Evolutionary conservation across 352 stramenopile species (phyloP).

Genomic region (Thalassiosira sp.): DNA sequence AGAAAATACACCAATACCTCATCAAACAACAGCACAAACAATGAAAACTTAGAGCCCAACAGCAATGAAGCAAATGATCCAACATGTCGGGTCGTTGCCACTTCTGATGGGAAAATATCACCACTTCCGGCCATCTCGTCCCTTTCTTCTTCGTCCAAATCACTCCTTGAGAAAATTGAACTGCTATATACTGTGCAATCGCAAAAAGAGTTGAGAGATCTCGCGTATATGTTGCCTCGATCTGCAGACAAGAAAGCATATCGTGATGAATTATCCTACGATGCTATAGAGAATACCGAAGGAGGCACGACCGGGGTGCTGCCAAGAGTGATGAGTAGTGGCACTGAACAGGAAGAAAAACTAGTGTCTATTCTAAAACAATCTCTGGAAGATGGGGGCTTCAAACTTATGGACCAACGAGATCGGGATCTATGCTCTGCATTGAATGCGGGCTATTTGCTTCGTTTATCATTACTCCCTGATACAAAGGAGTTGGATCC

Average conservation of each 20-base stretch:
- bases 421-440: constrained; percentile 79
- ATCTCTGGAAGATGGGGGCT: constrained; percentile 78
- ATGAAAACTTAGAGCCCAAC: background rate
- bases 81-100: constrained; percentile 43
- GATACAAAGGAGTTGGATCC: constrained; percentile 69
- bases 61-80: constrained; percentile 8
- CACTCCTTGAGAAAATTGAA: constrained; percentile 45
- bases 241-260: constrained; percentile 4
- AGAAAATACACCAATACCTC: background rate
- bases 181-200: constrained; percentile 43
- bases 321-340: background rate
- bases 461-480: constrained; percentile 73
- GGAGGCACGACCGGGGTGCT: background rate
- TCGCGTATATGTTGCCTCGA: constrained; percentile 30
- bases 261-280: constrained; percentile 11
- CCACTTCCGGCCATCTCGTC: constrained; percentile 5
- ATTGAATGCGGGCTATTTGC: constrained; percentile 80
- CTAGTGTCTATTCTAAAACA: constrained; percentile 49
- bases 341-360: constrained; percentile 32
- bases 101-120: constrained; percentile 53
- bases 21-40: background rate
- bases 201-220: constrained; percentile 35
- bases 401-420: constrained; percentile 63
- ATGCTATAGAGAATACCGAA: background rate
- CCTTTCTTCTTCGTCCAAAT: constrained; percentile 37